A percentile compares a stretch with the other conserved stretches of the same genome.
Evolutionary conservation across 345 rosid species (phyloP).

Genomic region (Rhizophora apiculata): DNA sequence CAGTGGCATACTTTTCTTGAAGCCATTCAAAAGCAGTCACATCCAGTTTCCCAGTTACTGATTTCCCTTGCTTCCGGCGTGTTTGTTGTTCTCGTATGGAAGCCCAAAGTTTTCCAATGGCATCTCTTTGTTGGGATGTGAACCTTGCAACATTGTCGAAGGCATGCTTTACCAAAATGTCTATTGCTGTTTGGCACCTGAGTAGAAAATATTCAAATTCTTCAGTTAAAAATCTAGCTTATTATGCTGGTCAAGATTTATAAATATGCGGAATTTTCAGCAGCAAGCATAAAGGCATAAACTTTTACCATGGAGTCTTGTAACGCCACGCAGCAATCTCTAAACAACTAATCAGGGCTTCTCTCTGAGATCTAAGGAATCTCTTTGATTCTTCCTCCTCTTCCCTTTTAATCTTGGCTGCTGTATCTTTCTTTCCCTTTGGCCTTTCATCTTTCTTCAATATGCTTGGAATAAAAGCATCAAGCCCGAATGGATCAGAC

Average conservation of each 20-base stretch:
- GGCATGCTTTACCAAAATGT: slow-evolving; percentile 93
- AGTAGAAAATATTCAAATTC: neutral
- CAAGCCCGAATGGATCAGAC: slow-evolving; percentile 93
- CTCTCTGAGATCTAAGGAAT: slow-evolving; percentile 71
- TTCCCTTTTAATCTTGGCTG: slow-evolving; percentile 39
- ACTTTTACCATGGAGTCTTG: slow-evolving; percentile 69
- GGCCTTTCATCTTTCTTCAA: slow-evolving; percentile 55
- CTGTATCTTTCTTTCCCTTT: slow-evolving; percentile 52
- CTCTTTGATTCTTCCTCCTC: slow-evolving; percentile 57
- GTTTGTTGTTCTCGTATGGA: slow-evolving; percentile 78
- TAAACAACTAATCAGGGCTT: slow-evolving; percentile 74
- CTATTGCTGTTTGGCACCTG: slow-evolving; percentile 98
- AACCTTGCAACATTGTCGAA: slow-evolving; percentile 72
- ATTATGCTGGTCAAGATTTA: neutral
- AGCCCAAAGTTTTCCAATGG: slow-evolving; percentile 80
- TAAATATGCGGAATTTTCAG: neutral
- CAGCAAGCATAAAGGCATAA: neutral
- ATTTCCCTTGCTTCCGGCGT: slow-evolving; percentile 89
- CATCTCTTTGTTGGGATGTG: slow-evolving; percentile 77
- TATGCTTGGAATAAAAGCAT: slow-evolving; percentile 55
- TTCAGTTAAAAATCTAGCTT: neutral
- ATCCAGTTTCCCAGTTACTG: slow-evolving; percentile 85
- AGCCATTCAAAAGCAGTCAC: slow-evolving; percentile 85
- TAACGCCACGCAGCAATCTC: slow-evolving; percentile 93
- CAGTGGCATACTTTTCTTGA: slow-evolving; percentile 80